Evolutionary conservation across 805 yeast genomes (phyloP), one percentile per base, ranked within the genome.

Genomic region (Metschnikowia reukaufii): DNA sequence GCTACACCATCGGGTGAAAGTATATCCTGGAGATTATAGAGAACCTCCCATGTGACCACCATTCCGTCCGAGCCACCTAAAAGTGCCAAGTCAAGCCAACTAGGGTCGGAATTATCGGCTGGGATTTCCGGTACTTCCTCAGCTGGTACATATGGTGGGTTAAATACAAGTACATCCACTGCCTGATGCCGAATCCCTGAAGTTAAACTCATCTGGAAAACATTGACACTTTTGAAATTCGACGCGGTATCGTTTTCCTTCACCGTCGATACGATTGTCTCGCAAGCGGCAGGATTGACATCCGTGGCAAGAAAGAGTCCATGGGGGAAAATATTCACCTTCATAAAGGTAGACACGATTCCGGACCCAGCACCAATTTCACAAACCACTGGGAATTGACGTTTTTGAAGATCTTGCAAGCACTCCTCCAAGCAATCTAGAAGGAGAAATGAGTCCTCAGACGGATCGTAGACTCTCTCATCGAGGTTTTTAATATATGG

Each of bases 81-180:
- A 19, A 94, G 74, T 0, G 99, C 99, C 46, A 92, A 66, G 61
- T 92, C 97, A 0, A 94, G 72, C 97, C 97, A 90, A 13, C 72
- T 70, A 25, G 76, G 73, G 16, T 79, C 82, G 8, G 74, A 78
- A 6, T 40, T 48, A 2, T 57, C 36, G 0, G 48, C 49, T 0
- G 94, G 94, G 1, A 78, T 55, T 0, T 52, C 59, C 0, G 98
- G 97, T 0, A 88, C 86, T 0, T 59, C 60, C 48, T 83, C 90
- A 1, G 92, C 88, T 0, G 99, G 99, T 1, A 94, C 99, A 61
- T 94, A 94, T 0, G 99, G 99, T 0, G 99, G 99, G 60, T 94
- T 94, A 67, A 94, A 94, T 0, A 94, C 73, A 18, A 94, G 68
- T 0, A 92, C 47, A 58, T 94, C 98, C 1, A 90, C 74, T 4